Evolutionary conservation across 805 yeast genomes (phyloP).

Genomic region (Yarrowia deformans): DNA sequence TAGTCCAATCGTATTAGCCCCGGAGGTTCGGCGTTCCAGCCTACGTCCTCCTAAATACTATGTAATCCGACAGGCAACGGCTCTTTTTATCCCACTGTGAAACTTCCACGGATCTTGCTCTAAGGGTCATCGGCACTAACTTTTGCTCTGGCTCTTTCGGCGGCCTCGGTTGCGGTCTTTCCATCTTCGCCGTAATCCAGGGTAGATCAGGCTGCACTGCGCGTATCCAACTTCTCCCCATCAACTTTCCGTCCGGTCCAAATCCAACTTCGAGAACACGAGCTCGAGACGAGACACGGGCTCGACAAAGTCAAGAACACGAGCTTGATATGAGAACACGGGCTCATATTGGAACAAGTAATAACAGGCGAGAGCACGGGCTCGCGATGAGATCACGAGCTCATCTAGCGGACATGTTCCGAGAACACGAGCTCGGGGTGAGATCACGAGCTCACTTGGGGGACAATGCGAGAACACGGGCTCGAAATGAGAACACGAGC

Average conservation of each 20-base stretch:
- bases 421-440: conserved; percentile 36
- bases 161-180: conserved; percentile 22
- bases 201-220: conserved; percentile 18
- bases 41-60: conserved; percentile 39
- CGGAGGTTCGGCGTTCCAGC: conserved; percentile 40
- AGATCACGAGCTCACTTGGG: conserved; percentile 28
- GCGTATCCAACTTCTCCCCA: conserved; percentile 31
- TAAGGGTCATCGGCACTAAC: conserved; percentile 15
- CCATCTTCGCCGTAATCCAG: conserved; percentile 23
- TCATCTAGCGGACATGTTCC: conserved; percentile 4
- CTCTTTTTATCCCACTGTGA: conserved; percentile 23
- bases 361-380: conserved; percentile 24
- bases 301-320: conserved; percentile 28
- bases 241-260: conserved; percentile 35
- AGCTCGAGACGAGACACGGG: conserved; percentile 27
- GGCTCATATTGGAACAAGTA: conserved; percentile 7
- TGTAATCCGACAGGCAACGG: conserved; percentile 37
- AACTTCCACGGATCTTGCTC: conserved; percentile 31
- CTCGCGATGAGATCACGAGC: conserved; percentile 31
- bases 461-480: conserved; percentile 31
- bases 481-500: conserved; percentile 27
- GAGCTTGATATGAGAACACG: conserved; percentile 31
- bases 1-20: conserved; percentile 39
- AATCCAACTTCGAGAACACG: conserved; percentile 17
- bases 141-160: conserved; percentile 27